Conservation (phyloP, 176 grass and related monocot genomes). For the Tillandsia leiboldiana region DNA sequence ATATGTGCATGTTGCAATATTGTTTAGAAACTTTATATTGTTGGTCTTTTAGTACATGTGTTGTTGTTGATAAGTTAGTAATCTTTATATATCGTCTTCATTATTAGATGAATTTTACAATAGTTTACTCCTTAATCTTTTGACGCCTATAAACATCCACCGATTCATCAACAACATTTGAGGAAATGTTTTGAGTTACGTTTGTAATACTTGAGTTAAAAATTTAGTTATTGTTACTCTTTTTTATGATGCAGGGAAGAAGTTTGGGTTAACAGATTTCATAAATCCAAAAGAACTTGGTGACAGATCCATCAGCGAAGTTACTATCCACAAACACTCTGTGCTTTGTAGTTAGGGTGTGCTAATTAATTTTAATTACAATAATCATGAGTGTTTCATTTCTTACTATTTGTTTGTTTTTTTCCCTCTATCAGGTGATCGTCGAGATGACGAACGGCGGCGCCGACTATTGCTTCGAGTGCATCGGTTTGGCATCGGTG, state of each 20-base stretch:
- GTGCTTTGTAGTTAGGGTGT: too few species aligned
- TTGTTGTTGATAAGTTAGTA: too few species aligned
- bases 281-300: slow-evolving; percentile 65
- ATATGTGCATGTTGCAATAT: too few species aligned
- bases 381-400: background rate
- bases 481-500: slow-evolving; percentile 60
- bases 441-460: slow-evolving; percentile 68
- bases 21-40: background rate
- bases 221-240: background rate
- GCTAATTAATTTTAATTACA: background rate
- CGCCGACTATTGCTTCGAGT: slow-evolving; percentile 77
- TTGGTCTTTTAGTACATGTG: too few species aligned
- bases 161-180: too few species aligned
- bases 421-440: slow-evolving; percentile 33
- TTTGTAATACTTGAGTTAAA: background rate
- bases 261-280: slow-evolving; percentile 68
- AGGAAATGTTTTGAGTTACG: too few species aligned
- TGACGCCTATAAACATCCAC: too few species aligned
- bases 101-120: too few species aligned
- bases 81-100: too few species aligned
- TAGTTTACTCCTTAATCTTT: too few species aligned
- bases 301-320: slow-evolving; percentile 49
- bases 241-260: slow-evolving; percentile 45
- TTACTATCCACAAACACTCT: background rate
- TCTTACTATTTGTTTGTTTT: background rate